Conservation (phyloP, 805 yeast genomes). For the Kodamaea lidongshanica region DNA sequence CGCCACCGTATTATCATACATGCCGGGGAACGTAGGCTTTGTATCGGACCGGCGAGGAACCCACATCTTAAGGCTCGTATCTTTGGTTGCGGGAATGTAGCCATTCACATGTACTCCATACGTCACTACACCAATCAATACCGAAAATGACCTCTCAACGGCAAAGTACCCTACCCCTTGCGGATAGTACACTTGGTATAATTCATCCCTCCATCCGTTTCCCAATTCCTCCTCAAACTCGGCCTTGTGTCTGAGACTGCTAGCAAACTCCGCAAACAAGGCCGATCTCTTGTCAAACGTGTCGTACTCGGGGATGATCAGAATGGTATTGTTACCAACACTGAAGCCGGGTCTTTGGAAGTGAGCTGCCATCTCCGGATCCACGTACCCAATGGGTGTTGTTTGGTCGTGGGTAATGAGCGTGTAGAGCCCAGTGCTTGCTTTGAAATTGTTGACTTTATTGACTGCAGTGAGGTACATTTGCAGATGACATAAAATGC, state of each 20-base stretch:
- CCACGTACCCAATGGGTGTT: slow-evolving; percentile 25
- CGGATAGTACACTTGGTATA: slow-evolving; percentile 64
- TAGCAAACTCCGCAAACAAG: slow-evolving; percentile 40
- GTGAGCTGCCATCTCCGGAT: slow-evolving; percentile 17
- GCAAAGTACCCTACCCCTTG: slow-evolving; percentile 51
- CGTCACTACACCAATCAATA: slow-evolving; percentile 77
- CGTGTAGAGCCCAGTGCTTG: slow-evolving; percentile 14
- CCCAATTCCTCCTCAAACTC: slow-evolving; percentile 25
- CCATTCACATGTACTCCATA: slow-evolving; percentile 90
- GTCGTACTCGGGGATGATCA: slow-evolving; percentile 21
- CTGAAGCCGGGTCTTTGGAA: slow-evolving; percentile 13
- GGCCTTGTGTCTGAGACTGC: slow-evolving; percentile 27
- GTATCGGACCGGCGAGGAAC: slow-evolving; percentile 71
- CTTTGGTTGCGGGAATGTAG: slow-evolving; percentile 44
- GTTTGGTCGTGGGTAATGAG: slow-evolving; percentile 26
- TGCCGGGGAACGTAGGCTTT: slow-evolving; percentile 85
- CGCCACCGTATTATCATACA: slow-evolving; percentile 90
- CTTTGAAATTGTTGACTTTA: slow-evolving; percentile 24
- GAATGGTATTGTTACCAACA: slow-evolving; percentile 17
- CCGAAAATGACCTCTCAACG: slow-evolving; percentile 77
- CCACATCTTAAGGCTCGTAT: slow-evolving; percentile 56
- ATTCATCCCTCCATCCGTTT: slow-evolving; percentile 82
- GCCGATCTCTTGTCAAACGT: slow-evolving; percentile 37
- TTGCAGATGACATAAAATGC: no score
- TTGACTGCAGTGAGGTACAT: slow-evolving; percentile 9